Evolutionary conservation across 169 alveolate species (phyloP), one percentile per base, ranked within the genome.

Genomic region (Babesia divergens): DNA sequence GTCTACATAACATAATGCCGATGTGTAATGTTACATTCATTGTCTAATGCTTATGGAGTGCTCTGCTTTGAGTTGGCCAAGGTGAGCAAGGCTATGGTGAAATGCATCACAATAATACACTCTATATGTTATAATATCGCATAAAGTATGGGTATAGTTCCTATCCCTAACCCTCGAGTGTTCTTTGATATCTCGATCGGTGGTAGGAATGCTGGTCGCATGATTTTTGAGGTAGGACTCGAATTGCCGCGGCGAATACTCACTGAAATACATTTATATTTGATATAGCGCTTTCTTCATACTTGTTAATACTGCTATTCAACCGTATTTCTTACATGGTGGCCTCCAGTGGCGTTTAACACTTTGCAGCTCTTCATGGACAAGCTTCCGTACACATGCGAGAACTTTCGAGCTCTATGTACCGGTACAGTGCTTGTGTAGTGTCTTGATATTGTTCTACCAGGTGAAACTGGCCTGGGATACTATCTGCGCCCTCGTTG

Each of bases 341-440:
- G n/a, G n/a, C n/a, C n/a, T n/a, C n/a, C n/a, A n/a, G n/a, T n/a
- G n/a, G n/a, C n/a, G n/a, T n/a, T n/a, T n/a, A n/a, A n/a, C n/a
- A n/a, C 24, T 22, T n/a, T 20, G 6, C 75, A 91, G 95, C 90
- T 91, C 8, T 91, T 89, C 72, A 84, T 81, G 86, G 94, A 91
- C 75, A 74, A 84, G 50, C 69, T 86, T 29, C 97, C 97, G 9
- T 70, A 82, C 76, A 91, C 96, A 8, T 71, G 90, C 56, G 96
- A 90, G 69, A 95, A 95, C 80, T 95, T 95, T 69, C 90, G 95
- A 53, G 89, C 95, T 54, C 92, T 95, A 35, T 93, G 97, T 69
- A 95, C 98, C 32, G 96, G 95, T 80, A 55, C 11, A 32, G 38
- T 76, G 35, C 40, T 3, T 13, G 46, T 35, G 16, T 38, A 38